Base-by-base conservation (phyloP, 352 stramenopile genomes). In the Globisporangium parvum region DNA sequence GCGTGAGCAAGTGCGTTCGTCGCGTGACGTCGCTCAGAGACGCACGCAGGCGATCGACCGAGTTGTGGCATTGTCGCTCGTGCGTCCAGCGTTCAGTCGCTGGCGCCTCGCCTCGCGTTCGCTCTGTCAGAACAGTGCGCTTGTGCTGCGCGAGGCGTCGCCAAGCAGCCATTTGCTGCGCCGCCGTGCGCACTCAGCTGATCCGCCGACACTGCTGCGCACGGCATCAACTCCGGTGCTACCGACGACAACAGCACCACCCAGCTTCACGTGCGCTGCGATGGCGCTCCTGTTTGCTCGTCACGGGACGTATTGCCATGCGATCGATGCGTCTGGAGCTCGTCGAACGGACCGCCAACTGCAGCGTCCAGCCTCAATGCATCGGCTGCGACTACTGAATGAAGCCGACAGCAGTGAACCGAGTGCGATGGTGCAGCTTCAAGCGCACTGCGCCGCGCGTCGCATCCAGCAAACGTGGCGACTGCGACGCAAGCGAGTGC, bases 251-350 rank as follows among this genome's bases (percentile, higher is more conserved):
- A 28, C 33, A 5, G 12, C n/a, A 12, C 23, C 24, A 14, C 41
- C 62, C 0, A 84, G 64, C 52, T 84, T 84, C 47, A 60, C 69
- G 6, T 77, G 66, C 26, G 64, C 64, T 5, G 70, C 73, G 15
- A 77, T 80, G 69, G 53, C 71, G 41, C 47, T 83, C 24, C 63
- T 75, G 56, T 57, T 74, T 47, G 57, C 41, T 12, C 54, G 41
- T 3, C 65, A 63, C 15, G 57, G 57, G 15, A 39, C 49, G 35
- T 67, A 71, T 42, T 57, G 51, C 9, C 65, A 59, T 37, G 33
- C 58, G 39, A 47, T 55, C 31, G 23, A 44, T n/a, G 39, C 39
- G 39, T 8, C 39, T n/a, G 31, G 31, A 35, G 31, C 31, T 9
- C 1, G 31, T 35, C 31, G 9, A 35, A 10, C 9, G 10, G 31